phyloP scores from a whole-genome alignment of 306 rosid genomes.

The Acmispon strigosus region DNA sequence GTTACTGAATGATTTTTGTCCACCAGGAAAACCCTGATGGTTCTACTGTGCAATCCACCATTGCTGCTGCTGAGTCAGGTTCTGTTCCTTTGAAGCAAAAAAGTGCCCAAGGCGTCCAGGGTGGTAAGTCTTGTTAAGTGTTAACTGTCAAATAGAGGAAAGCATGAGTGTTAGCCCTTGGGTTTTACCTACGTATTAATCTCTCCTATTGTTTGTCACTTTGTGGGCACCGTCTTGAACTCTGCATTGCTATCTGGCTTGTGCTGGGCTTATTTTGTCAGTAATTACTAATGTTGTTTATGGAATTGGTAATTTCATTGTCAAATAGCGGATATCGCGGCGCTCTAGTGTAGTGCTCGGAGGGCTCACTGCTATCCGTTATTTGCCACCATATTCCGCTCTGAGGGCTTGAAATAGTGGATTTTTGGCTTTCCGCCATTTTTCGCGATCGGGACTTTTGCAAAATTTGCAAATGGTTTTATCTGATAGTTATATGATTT shows the following conservation, averaged over 20 bases:
- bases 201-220: background rate
- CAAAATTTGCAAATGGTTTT: background rate
- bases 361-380: no score
- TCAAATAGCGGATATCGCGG: no score
- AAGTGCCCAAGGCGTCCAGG: constrained; percentile 30
- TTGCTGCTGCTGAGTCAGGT: constrained; percentile 24
- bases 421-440: no score
- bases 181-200: background rate
- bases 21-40: constrained; percentile 39
- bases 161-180: background rate
- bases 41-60: constrained; percentile 26
- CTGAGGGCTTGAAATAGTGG: no score
- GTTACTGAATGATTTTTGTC: constrained; percentile 5
- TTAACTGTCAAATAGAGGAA: background rate
- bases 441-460: no score
- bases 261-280: background rate
- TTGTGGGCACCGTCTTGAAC: background rate
- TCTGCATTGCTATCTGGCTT: background rate
- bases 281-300: background rate
- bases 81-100: constrained; percentile 28
- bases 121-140: constrained; percentile 51
- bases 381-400: no score
- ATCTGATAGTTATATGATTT: background rate
- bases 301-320: background rate
- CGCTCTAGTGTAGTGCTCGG: no score